These are phyloP conservation scores for Rhinocladiella mackenziei DNA, from an alignment of 2,329 filamentous ascomycete genomes.

Conservation along the genomic window DNA sequence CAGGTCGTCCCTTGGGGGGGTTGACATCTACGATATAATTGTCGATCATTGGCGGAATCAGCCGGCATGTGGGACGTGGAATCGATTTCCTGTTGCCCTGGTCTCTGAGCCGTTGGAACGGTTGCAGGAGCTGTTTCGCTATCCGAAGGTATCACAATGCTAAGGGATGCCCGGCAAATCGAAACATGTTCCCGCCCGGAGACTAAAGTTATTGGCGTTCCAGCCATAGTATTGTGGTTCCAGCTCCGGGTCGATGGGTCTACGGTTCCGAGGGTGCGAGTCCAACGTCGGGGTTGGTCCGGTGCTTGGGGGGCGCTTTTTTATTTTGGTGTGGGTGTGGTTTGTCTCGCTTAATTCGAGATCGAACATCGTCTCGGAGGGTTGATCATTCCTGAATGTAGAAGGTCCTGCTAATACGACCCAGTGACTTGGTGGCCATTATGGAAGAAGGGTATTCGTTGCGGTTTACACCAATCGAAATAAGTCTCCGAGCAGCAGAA, in stretches of 20 bases:
- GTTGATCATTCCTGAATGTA: background rate
- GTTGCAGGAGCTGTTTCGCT: too few species aligned
- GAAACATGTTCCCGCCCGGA: background rate
- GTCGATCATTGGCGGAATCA: background rate
- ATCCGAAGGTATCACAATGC: too few species aligned
- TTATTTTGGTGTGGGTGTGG: too few species aligned
- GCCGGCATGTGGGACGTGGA: background rate
- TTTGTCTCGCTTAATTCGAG: background rate
- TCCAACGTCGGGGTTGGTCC: background rate
- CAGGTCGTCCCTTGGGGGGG: background rate
- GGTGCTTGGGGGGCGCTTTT: too few species aligned
- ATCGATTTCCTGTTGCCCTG: too few species aligned
- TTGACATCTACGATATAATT: background rate
- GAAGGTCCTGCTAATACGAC: too few species aligned
- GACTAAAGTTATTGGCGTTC: background rate
- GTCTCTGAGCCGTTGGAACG: too few species aligned
- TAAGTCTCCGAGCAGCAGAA: slow-evolving; percentile 1
- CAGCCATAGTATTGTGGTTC: background rate
- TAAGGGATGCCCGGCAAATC: background rate
- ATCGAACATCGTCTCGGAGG: slow-evolving; percentile 1
- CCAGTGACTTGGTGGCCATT: too few species aligned
- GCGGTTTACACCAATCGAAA: slow-evolving; percentile 5
- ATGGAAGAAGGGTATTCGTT: too few species aligned
- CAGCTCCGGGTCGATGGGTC: background rate
- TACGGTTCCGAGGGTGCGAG: background rate